Evolutionary conservation across 1,284 basidiomycete genomes (phyloP).

Genomic region (Fomes fomentarius): DNA sequence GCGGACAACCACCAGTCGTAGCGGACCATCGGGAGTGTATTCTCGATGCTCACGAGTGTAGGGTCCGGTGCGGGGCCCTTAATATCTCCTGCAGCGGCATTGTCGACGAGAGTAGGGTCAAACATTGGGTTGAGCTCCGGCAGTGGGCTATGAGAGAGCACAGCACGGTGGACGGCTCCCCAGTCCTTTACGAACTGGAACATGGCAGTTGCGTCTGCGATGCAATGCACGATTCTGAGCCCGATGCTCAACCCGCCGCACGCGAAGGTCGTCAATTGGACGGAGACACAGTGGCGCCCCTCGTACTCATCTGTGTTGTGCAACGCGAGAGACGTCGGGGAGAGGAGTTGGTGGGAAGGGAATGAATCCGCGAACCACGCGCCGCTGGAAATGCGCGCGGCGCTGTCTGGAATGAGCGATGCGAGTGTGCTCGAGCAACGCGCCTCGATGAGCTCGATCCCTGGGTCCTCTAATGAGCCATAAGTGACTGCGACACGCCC

Average conservation of each 20-base stretch:
- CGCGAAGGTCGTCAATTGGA: slow-evolving; percentile 42
- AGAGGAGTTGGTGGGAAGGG: slow-evolving; percentile 25
- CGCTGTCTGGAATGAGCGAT: slow-evolving; percentile 28
- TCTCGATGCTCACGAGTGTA: slow-evolving; percentile 29
- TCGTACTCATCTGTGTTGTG: slow-evolving; percentile 25
- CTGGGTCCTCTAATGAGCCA: slow-evolving; percentile 39
- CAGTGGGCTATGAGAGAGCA: background rate
- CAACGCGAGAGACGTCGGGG: slow-evolving; percentile 31
- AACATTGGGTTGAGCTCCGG: slow-evolving; percentile 34
- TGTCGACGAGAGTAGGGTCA: slow-evolving; percentile 38
- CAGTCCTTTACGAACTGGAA: slow-evolving; percentile 42
- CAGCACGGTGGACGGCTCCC: slow-evolving; percentile 36
- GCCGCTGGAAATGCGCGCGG: slow-evolving; percentile 19
- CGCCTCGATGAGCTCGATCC: slow-evolving; percentile 39
- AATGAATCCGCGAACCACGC: slow-evolving; percentile 24
- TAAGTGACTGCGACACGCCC: slow-evolving; percentile 39
- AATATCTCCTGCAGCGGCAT: slow-evolving; percentile 37
- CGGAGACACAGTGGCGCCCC: slow-evolving; percentile 33
- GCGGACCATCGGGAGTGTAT: slow-evolving; percentile 37
- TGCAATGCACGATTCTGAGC: slow-evolving; percentile 39
- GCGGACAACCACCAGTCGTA: slow-evolving; percentile 43
- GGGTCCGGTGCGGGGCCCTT: slow-evolving; percentile 31
- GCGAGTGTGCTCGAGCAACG: slow-evolving; percentile 19
- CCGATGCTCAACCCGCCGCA: slow-evolving; percentile 29
- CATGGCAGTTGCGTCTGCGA: slow-evolving; percentile 44